Percentiles rank a stretch among this genome's conserved stretches.
These are phyloP conservation scores for Aquanectria penicillioides DNA, from an alignment of 2,329 filamentous ascomycete species.

Conservation along the genomic window DNA sequence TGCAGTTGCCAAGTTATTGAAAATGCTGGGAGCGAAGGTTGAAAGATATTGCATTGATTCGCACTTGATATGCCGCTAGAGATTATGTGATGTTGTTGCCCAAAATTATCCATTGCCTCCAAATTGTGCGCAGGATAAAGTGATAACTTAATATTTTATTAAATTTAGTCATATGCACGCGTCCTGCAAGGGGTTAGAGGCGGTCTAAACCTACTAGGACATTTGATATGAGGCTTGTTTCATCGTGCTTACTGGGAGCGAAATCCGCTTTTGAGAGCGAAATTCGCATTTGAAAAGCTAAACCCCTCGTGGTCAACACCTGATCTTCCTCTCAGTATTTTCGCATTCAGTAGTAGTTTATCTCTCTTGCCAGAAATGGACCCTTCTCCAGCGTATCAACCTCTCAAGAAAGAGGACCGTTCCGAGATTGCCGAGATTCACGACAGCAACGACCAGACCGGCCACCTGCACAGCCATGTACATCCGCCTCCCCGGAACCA, in stretches of 20 bases:
- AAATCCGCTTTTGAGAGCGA: neutral
- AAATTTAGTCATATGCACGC: too few relatives aligned
- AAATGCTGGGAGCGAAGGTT: too few relatives aligned
- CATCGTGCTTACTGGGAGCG: neutral
- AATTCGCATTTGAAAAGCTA: neutral
- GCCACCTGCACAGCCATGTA: neutral
- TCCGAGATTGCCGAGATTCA: conserved; percentile 10
- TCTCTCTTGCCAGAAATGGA: conserved; percentile 13
- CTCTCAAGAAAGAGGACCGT: conserved; percentile 31
- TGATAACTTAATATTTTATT: too few relatives aligned
- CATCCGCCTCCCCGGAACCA: neutral
- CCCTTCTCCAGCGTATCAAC: conserved; percentile 24
- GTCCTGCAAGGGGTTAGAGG: too few relatives aligned
- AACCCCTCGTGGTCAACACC: neutral
- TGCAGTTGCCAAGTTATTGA: too few relatives aligned
- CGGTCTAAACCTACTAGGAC: too few relatives aligned
- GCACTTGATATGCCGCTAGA: too few relatives aligned
- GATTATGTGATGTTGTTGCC: too few relatives aligned
- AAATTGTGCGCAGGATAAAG: too few relatives aligned
- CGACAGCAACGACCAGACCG: neutral
- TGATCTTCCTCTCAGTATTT: neutral
- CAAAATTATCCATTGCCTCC: too few relatives aligned
- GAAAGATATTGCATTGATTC: too few relatives aligned
- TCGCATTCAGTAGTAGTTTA: neutral
- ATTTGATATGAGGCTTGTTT: too few relatives aligned